A percentile compares a stretch with the other conserved stretches of the same genome.
Evolutionary conservation across 768 basidiomycete species (phyloP).

Genomic region (Lanmaoa pseudosensibilis): DNA sequence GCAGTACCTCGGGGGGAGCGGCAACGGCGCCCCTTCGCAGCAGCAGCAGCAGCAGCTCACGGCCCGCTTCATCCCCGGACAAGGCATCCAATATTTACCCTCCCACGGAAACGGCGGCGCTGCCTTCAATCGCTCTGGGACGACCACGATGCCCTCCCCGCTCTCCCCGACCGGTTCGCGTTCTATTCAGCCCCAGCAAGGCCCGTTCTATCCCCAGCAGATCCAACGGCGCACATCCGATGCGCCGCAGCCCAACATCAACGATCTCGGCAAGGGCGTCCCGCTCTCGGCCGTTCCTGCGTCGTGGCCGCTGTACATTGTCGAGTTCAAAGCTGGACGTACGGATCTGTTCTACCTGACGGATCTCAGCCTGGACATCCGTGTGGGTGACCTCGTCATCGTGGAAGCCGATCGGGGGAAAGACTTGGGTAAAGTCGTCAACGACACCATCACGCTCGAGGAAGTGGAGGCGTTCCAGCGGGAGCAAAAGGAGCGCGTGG

Average conservation of each 20-base stretch:
- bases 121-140: slow-evolving; percentile 40
- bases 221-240: slow-evolving; percentile 43
- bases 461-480: slow-evolving; percentile 92
- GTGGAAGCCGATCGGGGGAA: slow-evolving; percentile 96
- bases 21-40: slow-evolving; percentile 20
- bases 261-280: slow-evolving; percentile 83
- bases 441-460: slow-evolving; percentile 84
- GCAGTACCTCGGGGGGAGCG: slow-evolving; percentile 29
- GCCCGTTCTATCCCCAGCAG: slow-evolving; percentile 31
- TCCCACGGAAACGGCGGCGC: slow-evolving; percentile 31
- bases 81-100: slow-evolving; percentile 61
- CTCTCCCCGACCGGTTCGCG: slow-evolving; percentile 49
- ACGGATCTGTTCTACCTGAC: slow-evolving; percentile 93
- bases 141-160: slow-evolving; percentile 47
- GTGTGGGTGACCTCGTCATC: slow-evolving; percentile 89
- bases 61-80: slow-evolving; percentile 63
- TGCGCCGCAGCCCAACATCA: slow-evolving; percentile 35
- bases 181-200: slow-evolving; percentile 31
- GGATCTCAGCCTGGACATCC: slow-evolving; percentile 62
- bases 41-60: slow-evolving; percentile 42
- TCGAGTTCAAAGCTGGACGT: slow-evolving; percentile 96
- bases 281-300: slow-evolving; percentile 81
- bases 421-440: slow-evolving; percentile 89
- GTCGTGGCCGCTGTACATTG: slow-evolving; percentile 89
- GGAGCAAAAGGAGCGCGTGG: slow-evolving; percentile 63